Base-by-base conservation (phyloP, 768 basidiomycete genomes). In the Amanita fuliginea region DNA sequence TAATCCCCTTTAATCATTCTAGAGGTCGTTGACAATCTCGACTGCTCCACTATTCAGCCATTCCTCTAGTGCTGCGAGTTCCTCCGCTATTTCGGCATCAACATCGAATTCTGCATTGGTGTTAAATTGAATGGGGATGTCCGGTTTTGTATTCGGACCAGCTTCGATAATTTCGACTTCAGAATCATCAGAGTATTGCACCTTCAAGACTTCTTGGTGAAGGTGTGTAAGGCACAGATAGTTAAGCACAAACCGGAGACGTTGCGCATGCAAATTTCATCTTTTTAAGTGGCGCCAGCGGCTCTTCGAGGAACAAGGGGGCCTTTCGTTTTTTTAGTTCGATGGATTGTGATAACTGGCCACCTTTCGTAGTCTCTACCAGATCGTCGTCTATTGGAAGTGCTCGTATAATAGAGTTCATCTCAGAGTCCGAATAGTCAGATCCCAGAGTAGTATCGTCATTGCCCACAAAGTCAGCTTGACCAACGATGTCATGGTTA, bases 21-120 rank as follows among this genome's bases (percentile, higher is more conserved):
- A 51, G 41, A 54, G 32, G 48, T 43, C 46, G 49, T 62, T 66
- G 22, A 75, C 49, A 48, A 83, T 77, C 37, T 76, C 71, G 1
- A 86, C 77, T 3, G 76, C 72, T 24, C 74, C 81, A 57, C 83
- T 83, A 26, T 75, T 67, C 55, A 87, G 61, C 81, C 81, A 88
- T 40, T 70, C 76, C 52, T 85, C 80, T 24, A 88, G 69, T 54
- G 82, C 81, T 4, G 75, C 80, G 43, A 84, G 70, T 44, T 79
- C 73, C 43, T 83, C 75, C 6, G 56, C 58, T 18, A 55, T 56
- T 10, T 59, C 55, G 18, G 56, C 59, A 18, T 58, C 55, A 16
- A 56, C 60, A 16, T 58, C 32, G 19, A 19, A 49, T 22, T 37
- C 43, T 13, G 6, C 11, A 44, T 21, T 9, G 32, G 9, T 34